Base-by-base conservation (phyloP, 1,284 basidiomycete species). In the Leccinum subrobustum region DNA sequence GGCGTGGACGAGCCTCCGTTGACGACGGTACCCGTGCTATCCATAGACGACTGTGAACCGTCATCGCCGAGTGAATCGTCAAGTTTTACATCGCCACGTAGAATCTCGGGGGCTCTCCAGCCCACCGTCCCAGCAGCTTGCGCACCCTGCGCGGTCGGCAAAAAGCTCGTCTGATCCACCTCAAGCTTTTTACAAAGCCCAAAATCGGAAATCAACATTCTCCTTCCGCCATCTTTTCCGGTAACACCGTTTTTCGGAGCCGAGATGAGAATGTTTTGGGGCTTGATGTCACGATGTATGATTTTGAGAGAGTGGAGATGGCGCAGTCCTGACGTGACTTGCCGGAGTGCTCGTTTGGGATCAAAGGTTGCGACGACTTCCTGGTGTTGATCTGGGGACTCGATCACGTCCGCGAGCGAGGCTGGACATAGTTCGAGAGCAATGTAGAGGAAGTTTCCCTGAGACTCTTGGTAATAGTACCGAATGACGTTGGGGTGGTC, bases 401-500 rank as follows among this genome's bases (percentile, higher is more conserved):
- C 96, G 70, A 99, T 83, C 58, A 99, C 80, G 72, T 99, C 96
- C 1, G 93, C 95, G 6, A 99, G 85, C 6, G 94, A 95, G 0
- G 95, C 95, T 0, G 95, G 95, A 75, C 96, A 99, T 3, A 98
- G 83, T 74, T 99, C 97, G 33, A 99, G 87, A 0, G 97, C 96
- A 63, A 99, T 98, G 76, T 96, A 98, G 9, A 99, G 83, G 80
- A 99, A 99, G 71, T 92, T 94, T 42, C 89, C 87, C 23, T 92
- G 89, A 1, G 92, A 83, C 78, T 99, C 96, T 80, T 98, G 95
- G 77, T 95, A 99, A 76, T 95, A 99, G 76, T 99, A 96, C 60
- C 96, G 88, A 66, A 99, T 96, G 68, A 99, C 96, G 75, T 99
- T 98, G 4, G 95, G 95, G 70, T 99, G 97, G 73, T 98, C 95